Base-by-base conservation (phyloP, 225 moss, liverwort and hornwort species). In the Physcomitrellopsis africana region DNA sequence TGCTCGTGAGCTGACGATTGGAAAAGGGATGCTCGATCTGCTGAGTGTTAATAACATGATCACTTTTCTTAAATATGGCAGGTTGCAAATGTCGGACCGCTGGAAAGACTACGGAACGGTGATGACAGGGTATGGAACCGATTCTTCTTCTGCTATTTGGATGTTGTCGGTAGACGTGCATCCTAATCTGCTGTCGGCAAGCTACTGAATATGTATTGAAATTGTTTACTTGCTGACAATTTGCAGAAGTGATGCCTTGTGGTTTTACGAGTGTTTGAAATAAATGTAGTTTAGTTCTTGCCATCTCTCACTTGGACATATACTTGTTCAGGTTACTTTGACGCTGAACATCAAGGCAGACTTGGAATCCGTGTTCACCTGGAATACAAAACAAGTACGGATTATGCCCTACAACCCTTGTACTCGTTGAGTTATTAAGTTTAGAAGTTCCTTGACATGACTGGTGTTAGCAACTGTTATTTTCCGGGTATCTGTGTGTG, bases 351-450 rank as follows among this genome's bases (percentile, higher is more conserved):
- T 99, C 45, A 83, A 86, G 20, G 97, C 97, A n/a, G 97, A 99
- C 69, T 76, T 99, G 57, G 88, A 87, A 67, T 93, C 97, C 67
- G 90, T 94, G 45, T 99, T 99, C 79, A 87, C 97, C 10, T 99
- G 97, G 97, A 99, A 99, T 71, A 99, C 97, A 14, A 99, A 99
- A 63, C 97, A 97, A 93, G 93, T 90, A 74, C 57, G 74, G 26
- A 46, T n/a, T 63, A 26, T 24, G 62, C 29, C 44, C 67, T 58
- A 51, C 46, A 43, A 23, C 27, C 11, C 18, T 72, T 14, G 27
- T 12, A 29, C 6, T 16, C 32, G 47, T 48, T 8, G 7, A 20
- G 53, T 65, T 67, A 11, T 52, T 27, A 24, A 17, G 1, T 63
- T 57, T 18, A 32, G 47, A 49, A 8, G 1, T 72, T 42, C 27